Conservation (phyloP, 768 basidiomycete genomes). For the Phanerodontia chrysosporium region DNA sequence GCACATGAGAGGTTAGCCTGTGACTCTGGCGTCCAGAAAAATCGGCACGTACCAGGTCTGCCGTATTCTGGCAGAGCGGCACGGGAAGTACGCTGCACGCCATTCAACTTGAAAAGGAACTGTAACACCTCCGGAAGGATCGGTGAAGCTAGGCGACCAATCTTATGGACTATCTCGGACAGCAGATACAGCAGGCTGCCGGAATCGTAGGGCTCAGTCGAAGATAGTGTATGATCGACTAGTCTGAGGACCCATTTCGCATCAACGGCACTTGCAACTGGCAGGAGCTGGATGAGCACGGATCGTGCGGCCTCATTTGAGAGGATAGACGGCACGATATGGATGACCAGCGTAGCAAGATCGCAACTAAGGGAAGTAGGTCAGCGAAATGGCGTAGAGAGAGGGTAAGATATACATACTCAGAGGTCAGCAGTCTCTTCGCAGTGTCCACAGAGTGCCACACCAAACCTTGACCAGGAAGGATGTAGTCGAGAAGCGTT, state of each 20-base stretch:
- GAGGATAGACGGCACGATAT: neutral
- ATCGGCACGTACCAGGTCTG: neutral
- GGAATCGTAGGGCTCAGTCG: slow-evolving; percentile 5
- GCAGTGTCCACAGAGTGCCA: slow-evolving; percentile 35
- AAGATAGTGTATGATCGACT: slow-evolving; percentile 32
- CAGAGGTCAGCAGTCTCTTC: neutral
- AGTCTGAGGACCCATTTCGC: slow-evolving; percentile 36
- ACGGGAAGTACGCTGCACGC: neutral
- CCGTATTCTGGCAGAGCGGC: neutral
- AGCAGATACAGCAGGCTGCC: slow-evolving; percentile 9
- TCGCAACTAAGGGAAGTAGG: neutral
- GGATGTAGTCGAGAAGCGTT: slow-evolving; percentile 39
- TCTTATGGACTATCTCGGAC: neutral
- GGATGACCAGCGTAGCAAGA: neutral
- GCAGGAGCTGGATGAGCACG: neutral
- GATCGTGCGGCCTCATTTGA: neutral
- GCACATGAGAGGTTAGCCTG: neutral
- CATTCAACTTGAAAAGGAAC: neutral
- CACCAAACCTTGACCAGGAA: slow-evolving; percentile 38
- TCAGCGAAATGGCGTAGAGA: neutral
- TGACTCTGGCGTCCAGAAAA: neutral
- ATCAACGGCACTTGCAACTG: neutral
- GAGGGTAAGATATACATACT: neutral
- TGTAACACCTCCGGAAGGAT: neutral
- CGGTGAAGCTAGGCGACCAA: neutral